Percentiles rank a stretch among this genome's conserved stretches.
phyloP scores from a whole-genome alignment of 306 rosid genomes.

The peach (Prunus persica) region Prunus_persica_NCBIv2 NC_034015.1:20676501-20677000 shows the following conservation, averaged over 20 bases:
- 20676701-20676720: background rate
- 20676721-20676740: too few relatives aligned
- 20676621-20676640: background rate
- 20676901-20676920: background rate
- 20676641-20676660: too few relatives aligned
- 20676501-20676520: background rate
- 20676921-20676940: background rate
- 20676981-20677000: background rate
- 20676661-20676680: too few relatives aligned
- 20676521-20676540: background rate
- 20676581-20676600: background rate
- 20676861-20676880: too few relatives aligned
- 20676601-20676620: background rate
- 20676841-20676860: too few relatives aligned
- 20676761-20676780: background rate
- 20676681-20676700: background rate
- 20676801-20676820: too few relatives aligned
- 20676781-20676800: conserved; percentile 4
- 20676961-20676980: background rate
- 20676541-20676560: background rate
- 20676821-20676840: too few relatives aligned
- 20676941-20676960: background rate
- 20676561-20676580: background rate
- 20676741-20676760: too few relatives aligned
- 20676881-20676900: background rate